These are phyloP conservation scores for Gentiana straminea DNA, from an alignment of 257 asterid genomes.

Conservation along the genomic window DNA sequence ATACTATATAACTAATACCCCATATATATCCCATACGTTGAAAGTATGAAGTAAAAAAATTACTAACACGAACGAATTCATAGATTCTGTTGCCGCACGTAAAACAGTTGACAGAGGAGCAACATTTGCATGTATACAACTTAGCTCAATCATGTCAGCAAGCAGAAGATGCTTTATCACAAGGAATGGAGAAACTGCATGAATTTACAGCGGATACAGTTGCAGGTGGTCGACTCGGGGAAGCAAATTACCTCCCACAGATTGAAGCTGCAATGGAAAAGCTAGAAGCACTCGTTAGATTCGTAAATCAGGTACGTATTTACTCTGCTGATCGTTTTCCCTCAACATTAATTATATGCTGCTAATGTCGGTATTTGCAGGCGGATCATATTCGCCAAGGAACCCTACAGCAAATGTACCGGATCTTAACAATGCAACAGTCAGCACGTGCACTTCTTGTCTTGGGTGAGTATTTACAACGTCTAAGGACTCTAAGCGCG, in stretches of 20 bases:
- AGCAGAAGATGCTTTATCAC: constrained; percentile 84
- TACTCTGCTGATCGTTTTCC: too few species aligned
- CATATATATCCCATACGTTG: too few species aligned
- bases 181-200: constrained; percentile 75
- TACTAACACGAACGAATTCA: background rate
- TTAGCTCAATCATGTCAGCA: constrained; percentile 77
- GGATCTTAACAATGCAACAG: constrained; percentile 20
- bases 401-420: constrained; percentile 28
- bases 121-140: constrained; percentile 28
- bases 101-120: constrained; percentile 51
- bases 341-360: too few species aligned
- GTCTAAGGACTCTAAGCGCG: constrained; percentile 32
- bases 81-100: constrained; percentile 66
- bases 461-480: constrained; percentile 30
- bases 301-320: constrained; percentile 60
- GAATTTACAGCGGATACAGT: constrained; percentile 43
- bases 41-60: too few species aligned
- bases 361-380: background rate
- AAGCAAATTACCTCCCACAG: constrained; percentile 51
- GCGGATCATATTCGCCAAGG: constrained; percentile 36
- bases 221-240: constrained; percentile 39
- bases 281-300: constrained; percentile 56
- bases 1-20: background rate
- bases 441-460: constrained; percentile 27
- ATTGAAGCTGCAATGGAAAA: constrained; percentile 55